These are phyloP conservation scores for Wickerhamomyces subpelliculosus DNA, from an alignment of 805 yeast genomes.

Conservation along the genomic window DNA sequence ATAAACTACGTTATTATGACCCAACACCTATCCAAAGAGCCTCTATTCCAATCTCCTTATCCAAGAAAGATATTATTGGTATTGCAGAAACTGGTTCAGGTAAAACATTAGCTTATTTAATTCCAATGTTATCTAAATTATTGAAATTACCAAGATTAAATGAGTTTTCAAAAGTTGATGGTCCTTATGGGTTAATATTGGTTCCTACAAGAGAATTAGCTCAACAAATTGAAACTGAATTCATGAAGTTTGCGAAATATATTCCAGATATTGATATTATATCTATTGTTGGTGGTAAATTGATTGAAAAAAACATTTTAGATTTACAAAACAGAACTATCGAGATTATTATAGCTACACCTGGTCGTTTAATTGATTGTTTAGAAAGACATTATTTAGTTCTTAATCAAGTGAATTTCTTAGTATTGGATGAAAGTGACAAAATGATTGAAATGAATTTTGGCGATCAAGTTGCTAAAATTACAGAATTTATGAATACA, in stretches of 20 bases:
- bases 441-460: constrained; percentile 94
- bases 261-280: constrained; percentile 41
- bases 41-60: constrained; percentile 64
- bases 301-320: constrained; percentile 63
- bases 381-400: constrained; percentile 59
- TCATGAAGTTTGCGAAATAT: constrained; percentile 39
- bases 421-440: constrained; percentile 92
- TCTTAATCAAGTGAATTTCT: constrained; percentile 52
- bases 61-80: constrained; percentile 65
- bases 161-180: constrained; percentile 43
- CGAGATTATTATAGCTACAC: constrained; percentile 86
- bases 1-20: constrained; percentile 39
- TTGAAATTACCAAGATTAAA: constrained; percentile 39
- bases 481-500: constrained; percentile 49
- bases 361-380: constrained; percentile 84
- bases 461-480: constrained; percentile 65
- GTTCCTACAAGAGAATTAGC: constrained; percentile 96
- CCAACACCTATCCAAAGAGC: constrained; percentile 95
- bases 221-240: constrained; percentile 70
- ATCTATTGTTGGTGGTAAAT: constrained; percentile 86
- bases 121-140: constrained; percentile 63
- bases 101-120: constrained; percentile 75
- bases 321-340: constrained; percentile 52
- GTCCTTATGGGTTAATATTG: constrained; percentile 67
- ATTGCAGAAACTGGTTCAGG: constrained; percentile 98